Percentiles rank a stretch among this genome's conserved stretches.
Conservation (phyloP, 306 rosid species). For the Cucumis melo region DNA sequence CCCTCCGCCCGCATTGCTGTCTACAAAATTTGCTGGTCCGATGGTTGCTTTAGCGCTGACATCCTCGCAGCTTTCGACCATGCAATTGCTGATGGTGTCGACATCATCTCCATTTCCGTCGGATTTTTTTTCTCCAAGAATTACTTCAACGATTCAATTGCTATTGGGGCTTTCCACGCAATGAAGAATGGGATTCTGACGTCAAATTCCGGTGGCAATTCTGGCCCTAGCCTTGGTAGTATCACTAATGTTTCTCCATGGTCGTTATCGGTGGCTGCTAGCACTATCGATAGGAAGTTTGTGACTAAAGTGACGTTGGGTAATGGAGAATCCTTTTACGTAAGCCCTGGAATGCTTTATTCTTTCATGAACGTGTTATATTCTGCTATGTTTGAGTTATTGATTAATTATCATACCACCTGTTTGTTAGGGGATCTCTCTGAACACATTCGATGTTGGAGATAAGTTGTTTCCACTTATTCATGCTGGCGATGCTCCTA, state of each 20-base stretch:
- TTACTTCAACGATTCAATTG: constrained; percentile 12
- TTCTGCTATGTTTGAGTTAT: background rate
- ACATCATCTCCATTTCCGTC: constrained; percentile 25
- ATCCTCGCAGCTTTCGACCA: constrained; percentile 44
- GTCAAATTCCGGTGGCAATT: constrained; percentile 20
- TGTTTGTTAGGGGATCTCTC: constrained; percentile 10
- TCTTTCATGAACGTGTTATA: background rate
- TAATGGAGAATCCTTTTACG: constrained; percentile 20
- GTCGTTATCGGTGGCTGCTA: constrained; percentile 34
- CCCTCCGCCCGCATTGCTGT: constrained; percentile 38
- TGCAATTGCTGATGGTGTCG: constrained; percentile 50
- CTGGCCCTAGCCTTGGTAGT: constrained; percentile 11
- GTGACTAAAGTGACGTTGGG: constrained; percentile 25
- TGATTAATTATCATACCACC: background rate
- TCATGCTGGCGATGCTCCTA: constrained; percentile 11
- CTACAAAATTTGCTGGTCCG: constrained; percentile 37
- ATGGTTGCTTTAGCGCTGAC: constrained; percentile 17
- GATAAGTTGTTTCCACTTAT: constrained; percentile 2
- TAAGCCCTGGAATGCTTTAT: background rate
- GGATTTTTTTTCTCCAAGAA: background rate
- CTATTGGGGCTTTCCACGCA: constrained; percentile 45
- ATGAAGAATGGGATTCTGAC: constrained; percentile 30
- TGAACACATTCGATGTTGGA: constrained; percentile 5
- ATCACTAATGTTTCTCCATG: constrained; percentile 23
- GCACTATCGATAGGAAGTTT: constrained; percentile 30